Evolutionary conservation across 306 rosid genomes (phyloP), one percentile per base, ranked within the genome.

Genomic region (Herpetospermum pedunculosum): DNA sequence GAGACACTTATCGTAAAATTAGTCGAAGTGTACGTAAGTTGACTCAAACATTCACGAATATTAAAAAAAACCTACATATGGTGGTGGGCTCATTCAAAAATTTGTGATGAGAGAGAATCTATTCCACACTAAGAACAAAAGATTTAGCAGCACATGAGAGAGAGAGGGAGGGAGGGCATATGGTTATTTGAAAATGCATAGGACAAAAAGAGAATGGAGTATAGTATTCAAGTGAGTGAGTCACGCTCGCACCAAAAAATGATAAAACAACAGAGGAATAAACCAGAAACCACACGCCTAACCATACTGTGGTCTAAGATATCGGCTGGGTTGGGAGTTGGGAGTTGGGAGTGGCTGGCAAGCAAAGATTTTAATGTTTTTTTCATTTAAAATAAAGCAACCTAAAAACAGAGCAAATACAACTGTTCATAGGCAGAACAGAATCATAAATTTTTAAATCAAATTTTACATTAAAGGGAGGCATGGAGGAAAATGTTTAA

Each of bases 181-280:
- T 21, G 72, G 52, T 40, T 19, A 65, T 65, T 65, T 40, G 52
- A 65, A 23, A 65, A 65, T 65, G 72, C 29, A 23, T 65, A 23
- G 14, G 53, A 68, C 53, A 43, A 43, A 26, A 44, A 68, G 8
- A 35, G 54, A 41, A 54, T 43, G 11, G 53, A 5, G 29, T 14
- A 25, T 13, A 5, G 29, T 14, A 25, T 13, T 68, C 53, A 43
- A 68, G 54, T 68, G 73, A 68, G 10, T 43, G 53, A 68, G 53
- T 43, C 73, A 68, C 73, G 35, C 73, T 67, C 10, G 30, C 73
- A 67, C 53, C 35, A 67, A 21, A 67, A 67, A 67, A 68, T 41
- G 21, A 68, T 25, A 68, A 68, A 68, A 68, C 32, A 68, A 43
- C 6, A 43, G 14, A 40, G 53, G 53, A 68, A 43, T 43, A 43